Base-by-base conservation (phyloP, 441 rosid species). In the Adansonia madagascariensis region DNA sequence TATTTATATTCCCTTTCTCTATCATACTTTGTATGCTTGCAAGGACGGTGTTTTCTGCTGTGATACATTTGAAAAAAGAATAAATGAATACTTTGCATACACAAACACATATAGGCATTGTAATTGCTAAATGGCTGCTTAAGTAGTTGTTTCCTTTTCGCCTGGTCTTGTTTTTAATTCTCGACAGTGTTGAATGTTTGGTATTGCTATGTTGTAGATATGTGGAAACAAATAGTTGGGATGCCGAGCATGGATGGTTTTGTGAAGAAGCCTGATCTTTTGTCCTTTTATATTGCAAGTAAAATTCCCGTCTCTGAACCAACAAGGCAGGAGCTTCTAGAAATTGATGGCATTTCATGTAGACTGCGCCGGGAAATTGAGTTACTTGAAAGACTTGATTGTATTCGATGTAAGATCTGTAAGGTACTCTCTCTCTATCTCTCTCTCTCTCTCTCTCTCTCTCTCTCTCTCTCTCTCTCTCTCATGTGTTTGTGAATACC, bases 161-260 rank as follows among this genome's bases (percentile, higher is more conserved):
- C 41, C 47, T 71, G 18, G 20, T 5, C 20, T 75, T 57, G 53
- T 63, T 57, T 64, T 69, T n/a, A 20, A 18, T 22, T 56, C 41
- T 82, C 31, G 18, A 31, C 61, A 22, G 41, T 71, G 18, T 47
- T 61, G 4, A 50, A 74, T 46, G 5, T 61, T 65, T 61, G n/a
- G 5, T 61, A 35, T 75, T 73, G 35, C 35, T 31, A 31, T 31
- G 35, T 81, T 83, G 85, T 92, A 95, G 99, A 91, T 78, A 86
- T 88, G 91, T 95, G 99, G 99, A 94, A 91, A 88, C 94, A 89
- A 75, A 84, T 91, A 66, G 88, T 94, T 66, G 95, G 97, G 77
- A 76, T 86, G 31, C 95, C 97, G 62, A 82, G 85, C 77, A 82
- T 94, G 94, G 94, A 94, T 68, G 80, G 70, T 81, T 79, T 91